A percentile compares a stretch with the other conserved stretches of the same genome.
phyloP scores from a whole-genome alignment of 169 alveolate genomes.

The Babesia bovis region DNA sequence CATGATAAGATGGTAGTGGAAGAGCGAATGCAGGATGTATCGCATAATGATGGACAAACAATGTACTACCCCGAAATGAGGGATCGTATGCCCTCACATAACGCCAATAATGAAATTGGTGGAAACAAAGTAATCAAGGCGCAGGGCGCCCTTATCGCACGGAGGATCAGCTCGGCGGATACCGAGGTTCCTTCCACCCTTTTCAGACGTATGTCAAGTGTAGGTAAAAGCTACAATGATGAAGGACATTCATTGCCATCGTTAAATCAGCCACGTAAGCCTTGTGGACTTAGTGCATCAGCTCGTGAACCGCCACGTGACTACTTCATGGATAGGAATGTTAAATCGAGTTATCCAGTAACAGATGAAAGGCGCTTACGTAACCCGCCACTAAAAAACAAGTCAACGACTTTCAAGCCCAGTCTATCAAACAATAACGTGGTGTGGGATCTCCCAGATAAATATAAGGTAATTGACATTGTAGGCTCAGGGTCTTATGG shows the following conservation, averaged over 20 bases:
- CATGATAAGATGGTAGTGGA: neutral
- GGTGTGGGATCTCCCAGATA: conserved; percentile 76
- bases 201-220: conserved; percentile 21
- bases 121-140: conserved; percentile 7
- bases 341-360: conserved; percentile 3
- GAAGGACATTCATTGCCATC: neutral
- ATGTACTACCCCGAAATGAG: neutral
- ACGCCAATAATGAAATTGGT: neutral
- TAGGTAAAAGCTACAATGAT: conserved; percentile 18
- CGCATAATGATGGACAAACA: neutral
- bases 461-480: conserved; percentile 85
- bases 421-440: neutral
- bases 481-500: conserved; percentile 94
- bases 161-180: conserved; percentile 52
- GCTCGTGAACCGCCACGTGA: conserved; percentile 34
- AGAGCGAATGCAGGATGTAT: conserved; percentile 1
- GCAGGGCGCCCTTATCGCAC: conserved; percentile 31
- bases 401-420: neutral
- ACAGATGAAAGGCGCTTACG: conserved; percentile 14
- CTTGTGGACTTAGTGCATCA: conserved; percentile 5
- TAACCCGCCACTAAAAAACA: conserved; percentile 12
- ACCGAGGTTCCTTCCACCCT: conserved; percentile 60
- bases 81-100: neutral
- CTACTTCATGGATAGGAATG: neutral
- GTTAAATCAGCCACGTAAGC: neutral